phyloP scores from a whole-genome alignment of 1,284 basidiomycete genomes.

The Fistulina hepatica region DNA sequence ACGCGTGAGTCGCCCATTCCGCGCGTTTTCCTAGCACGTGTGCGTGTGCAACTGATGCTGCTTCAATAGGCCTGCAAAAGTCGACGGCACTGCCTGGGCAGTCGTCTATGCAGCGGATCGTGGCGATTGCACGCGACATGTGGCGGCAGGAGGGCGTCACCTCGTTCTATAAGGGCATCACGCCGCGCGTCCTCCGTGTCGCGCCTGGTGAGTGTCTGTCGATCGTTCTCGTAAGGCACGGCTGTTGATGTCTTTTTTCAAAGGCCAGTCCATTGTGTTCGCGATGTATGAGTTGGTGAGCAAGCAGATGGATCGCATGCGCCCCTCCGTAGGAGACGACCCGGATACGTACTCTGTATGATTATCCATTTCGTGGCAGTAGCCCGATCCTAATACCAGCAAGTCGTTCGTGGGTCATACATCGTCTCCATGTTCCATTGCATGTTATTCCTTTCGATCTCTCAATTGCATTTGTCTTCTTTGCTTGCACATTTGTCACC shows the following conservation, averaged over 20 bases:
- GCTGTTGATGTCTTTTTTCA: no score
- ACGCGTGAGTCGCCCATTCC: slow-evolving; percentile 50
- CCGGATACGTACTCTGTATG: no score
- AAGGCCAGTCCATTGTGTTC: slow-evolving; percentile 84
- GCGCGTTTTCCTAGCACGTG: not conserved
- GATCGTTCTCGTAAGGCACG: no score
- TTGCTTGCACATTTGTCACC: no score
- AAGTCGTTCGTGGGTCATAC: no score
- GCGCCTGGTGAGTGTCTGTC: no score
- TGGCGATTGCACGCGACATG: slow-evolving; percentile 81
- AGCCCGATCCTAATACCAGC: no score
- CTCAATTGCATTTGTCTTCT: no score
- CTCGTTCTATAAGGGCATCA: slow-evolving; percentile 97
- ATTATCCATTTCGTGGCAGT: no score
- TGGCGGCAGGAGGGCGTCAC: slow-evolving; percentile 82
- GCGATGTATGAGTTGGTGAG: slow-evolving; percentile 86
- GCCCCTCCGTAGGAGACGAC: no score
- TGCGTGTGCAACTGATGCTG: slow-evolving; percentile 1
- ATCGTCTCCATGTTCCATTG: no score
- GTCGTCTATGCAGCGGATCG: slow-evolving; percentile 68
- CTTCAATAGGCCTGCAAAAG: slow-evolving; percentile 65
- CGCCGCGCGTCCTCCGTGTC: slow-evolving; percentile 90
- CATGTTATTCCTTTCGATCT: no score
- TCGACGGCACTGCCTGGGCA: slow-evolving; percentile 69
- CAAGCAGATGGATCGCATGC: slow-evolving; percentile 59